Percentiles rank a stretch among this genome's conserved stretches.
Evolutionary conservation across 192 early-diverging fungal genomes (phyloP).

Genomic region (Coemansia pectinata): DNA sequence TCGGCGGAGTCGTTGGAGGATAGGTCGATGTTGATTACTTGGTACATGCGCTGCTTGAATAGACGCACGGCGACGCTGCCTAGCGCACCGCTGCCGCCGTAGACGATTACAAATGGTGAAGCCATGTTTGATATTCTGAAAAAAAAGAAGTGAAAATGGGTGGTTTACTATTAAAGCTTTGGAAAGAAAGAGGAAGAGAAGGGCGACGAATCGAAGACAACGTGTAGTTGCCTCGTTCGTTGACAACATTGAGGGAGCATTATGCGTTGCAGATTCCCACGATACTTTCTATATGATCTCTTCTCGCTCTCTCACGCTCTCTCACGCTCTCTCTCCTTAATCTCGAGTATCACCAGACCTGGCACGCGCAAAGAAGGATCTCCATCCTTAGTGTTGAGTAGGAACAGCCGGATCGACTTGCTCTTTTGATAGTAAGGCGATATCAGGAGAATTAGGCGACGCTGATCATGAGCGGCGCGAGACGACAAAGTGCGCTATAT

Average conservation of each 20-base stretch:
- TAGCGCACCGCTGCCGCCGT: slow-evolving; percentile 90
- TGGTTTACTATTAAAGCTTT: not conserved
- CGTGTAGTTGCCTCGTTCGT: not conserved
- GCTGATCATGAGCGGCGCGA: not conserved
- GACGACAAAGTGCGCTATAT: not conserved
- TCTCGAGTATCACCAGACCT: not conserved
- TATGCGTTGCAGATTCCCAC: not conserved
- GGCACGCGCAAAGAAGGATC: not conserved
- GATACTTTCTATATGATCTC: not conserved
- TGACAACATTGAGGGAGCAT: not conserved
- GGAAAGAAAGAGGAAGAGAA: not conserved
- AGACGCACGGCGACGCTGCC: slow-evolving; percentile 71
- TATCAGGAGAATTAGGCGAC: not conserved
- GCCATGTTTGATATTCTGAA: slow-evolving; percentile 36
- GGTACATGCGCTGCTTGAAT: slow-evolving; percentile 75
- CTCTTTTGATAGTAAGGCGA: not conserved
- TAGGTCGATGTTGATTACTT: slow-evolving; percentile 79
- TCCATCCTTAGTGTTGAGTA: not conserved
- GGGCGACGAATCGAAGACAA: not conserved
- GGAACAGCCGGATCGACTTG: not conserved
- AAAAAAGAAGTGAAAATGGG: not conserved
- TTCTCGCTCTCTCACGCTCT: not conserved
- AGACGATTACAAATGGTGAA: slow-evolving; percentile 70
- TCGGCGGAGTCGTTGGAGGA: slow-evolving; percentile 70
- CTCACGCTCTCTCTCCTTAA: not conserved